Base-by-base conservation (phyloP, 192 early-diverging fungal genomes). In the Dispira parvispora region DNA sequence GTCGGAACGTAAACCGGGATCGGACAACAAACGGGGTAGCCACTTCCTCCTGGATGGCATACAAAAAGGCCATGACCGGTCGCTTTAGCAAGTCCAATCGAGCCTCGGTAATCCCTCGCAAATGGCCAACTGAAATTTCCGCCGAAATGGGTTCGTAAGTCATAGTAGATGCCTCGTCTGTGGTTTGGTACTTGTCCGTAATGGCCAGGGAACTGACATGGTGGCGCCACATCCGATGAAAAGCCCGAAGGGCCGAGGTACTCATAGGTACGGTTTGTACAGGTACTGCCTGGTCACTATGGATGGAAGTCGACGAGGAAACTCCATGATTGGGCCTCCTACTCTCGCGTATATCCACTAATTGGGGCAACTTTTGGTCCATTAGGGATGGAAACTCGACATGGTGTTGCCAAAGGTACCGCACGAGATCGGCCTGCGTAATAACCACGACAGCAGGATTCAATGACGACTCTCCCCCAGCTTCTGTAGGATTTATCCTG, bases 361-460 rank as follows among this genome's bases (percentile, higher is more conserved):
- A 54, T 9, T 58, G 50, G 56, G 65, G 54, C 11, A 62, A 64
- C 18, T 67, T 45, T 18, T 44, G 54, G 18, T 66, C 63, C 38
- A 74, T 62, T 13, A 63, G 52, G 45, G 64, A 52, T 8, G 72
- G 67, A 14, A 77, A 62, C 55, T 69, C 60, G 64, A 71, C 72
- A 64, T 77, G 73, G 69, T 77, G 65, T 62, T 71, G 69, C 71
- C 73, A 69, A 46, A 77, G 68, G 26, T 73, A 77, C 12, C 69
- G 70, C 26, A 77, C 64, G 0, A 77, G 67, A 21, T 77, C 75
- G 63, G 70, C 67, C 45, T 74, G 75, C 28, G 75, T 72, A 62
- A 77, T 27, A 27, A 69, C 61, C 0, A 28, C 60, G 21, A 61
- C 65, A 10, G 38, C 38, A 8, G 67, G 32, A 54, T 53, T n/a